Percentiles rank a stretch among this genome's conserved stretches.
These are phyloP conservation scores for Dendrothele bispora DNA, from an alignment of 768 basidiomycete species.

Conservation along the genomic window DNA sequence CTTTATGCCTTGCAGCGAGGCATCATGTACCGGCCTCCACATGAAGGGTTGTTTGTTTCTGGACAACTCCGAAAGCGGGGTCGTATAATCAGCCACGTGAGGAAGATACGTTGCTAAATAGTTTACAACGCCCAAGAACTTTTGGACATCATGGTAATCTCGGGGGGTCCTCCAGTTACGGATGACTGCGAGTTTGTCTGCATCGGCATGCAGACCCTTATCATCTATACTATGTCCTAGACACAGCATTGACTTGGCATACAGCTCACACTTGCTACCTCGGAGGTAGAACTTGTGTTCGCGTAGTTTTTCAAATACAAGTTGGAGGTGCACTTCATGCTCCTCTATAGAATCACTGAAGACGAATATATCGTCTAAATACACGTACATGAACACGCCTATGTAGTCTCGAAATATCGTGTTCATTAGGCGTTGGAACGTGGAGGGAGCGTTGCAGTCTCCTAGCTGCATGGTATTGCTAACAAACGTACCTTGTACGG, in stretches of 20 bases:
- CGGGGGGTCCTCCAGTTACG: conserved; percentile 4
- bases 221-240: conserved; percentile 32
- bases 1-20: conserved; percentile 1
- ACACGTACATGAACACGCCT: conserved; percentile 28
- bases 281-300: conserved; percentile 22
- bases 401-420: conserved; percentile 25
- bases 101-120: conserved; percentile 29
- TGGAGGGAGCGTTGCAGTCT: conserved; percentile 24
- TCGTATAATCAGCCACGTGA: conserved; percentile 20
- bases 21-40: conserved; percentile 20
- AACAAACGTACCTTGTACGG: conserved; percentile 19
- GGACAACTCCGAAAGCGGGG: conserved; percentile 18
- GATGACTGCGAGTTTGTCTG: conserved; percentile 22
- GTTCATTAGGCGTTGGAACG: conserved; percentile 33
- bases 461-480: conserved; percentile 27
- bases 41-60: conserved; percentile 17
- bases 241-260: conserved; percentile 20
- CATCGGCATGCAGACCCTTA: conserved; percentile 26
- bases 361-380: conserved; percentile 35
- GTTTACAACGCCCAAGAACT: conserved; percentile 29
- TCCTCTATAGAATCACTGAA: conserved; percentile 28
- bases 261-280: conserved; percentile 23
- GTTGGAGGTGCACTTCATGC: conserved; percentile 23
- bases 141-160: conserved; percentile 17
- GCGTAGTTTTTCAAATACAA: conserved; percentile 23